Percentiles rank a stretch among this genome's conserved stretches.
These are phyloP conservation scores for Mucor irregularis DNA, from an alignment of 371 early-diverging fungal genomes.

Conservation along the genomic window DNA sequence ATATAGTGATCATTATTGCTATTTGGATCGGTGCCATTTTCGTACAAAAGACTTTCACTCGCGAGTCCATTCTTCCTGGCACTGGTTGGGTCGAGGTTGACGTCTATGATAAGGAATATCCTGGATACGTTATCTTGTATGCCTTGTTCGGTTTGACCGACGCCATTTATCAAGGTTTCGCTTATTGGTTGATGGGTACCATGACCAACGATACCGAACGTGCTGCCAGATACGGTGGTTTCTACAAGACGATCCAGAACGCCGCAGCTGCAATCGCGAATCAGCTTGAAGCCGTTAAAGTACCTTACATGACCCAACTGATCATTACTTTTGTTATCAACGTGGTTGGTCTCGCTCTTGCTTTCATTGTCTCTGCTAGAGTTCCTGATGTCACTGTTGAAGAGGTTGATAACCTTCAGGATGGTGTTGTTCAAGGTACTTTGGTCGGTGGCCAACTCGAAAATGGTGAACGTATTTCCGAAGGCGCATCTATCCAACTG, in stretches of 20 bases:
- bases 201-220: no score
- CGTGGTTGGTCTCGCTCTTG: slow-evolving; percentile 19
- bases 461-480: no score
- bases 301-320: slow-evolving; percentile 22
- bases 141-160: slow-evolving; percentile 64
- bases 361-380: slow-evolving; percentile 14
- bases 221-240: no score
- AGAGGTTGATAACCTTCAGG: slow-evolving; percentile 17
- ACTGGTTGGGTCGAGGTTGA: slow-evolving; percentile 18
- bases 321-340: slow-evolving; percentile 13
- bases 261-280: slow-evolving; percentile 27
- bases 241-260: slow-evolving; percentile 65
- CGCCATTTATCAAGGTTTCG: no score
- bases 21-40: slow-evolving; percentile 59
- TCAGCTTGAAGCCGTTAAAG: slow-evolving; percentile 37
- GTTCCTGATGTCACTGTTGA: slow-evolving; percentile 20
- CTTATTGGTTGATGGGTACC: no score
- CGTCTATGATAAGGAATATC: slow-evolving; percentile 33
- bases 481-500: no score
- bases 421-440: slow-evolving; percentile 5
- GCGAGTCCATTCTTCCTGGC: slow-evolving; percentile 17
- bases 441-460: slow-evolving; percentile 21
- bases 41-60: slow-evolving; percentile 50
- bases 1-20: slow-evolving; percentile 43
- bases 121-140: slow-evolving; percentile 58